Base-by-base conservation (phyloP, 2,329 filamentous ascomycete genomes). In the Colletotrichum echinochloae region DNA sequence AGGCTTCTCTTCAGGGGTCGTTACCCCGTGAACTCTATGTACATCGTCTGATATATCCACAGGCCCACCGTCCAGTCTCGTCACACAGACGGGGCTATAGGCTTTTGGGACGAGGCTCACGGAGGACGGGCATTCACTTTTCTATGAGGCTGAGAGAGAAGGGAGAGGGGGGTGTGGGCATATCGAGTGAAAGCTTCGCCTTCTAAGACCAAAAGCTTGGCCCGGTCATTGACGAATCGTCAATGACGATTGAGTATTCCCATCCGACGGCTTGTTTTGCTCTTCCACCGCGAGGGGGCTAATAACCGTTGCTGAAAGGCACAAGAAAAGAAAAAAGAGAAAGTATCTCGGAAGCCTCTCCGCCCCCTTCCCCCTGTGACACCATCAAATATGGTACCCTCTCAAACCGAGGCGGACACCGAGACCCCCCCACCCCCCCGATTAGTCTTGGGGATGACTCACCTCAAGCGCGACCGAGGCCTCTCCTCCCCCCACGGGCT, bases 1-100 rank as follows among this genome's bases (percentile, higher is more conserved):
- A 23, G 28, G 11, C 28, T 72, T 51, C n/a, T 51, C n/a, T 72
- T 49, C 44, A 51, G 28, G 30, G 33, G 16, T 7, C 28, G 4
- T 49, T 39, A 23, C n/a, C n/a, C n/a, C 44, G 35, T n/a, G 16
- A 37, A 51, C 44, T 37, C 44, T 37, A 16, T 9, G 8, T 39
- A 16, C 6, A 9, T 39, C 59, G 59, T 61, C 59, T 37, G 44
- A 61, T 51, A 8, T 51, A 23, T 35, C 30, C 9, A 18, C 49
- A 11, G 26, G 7, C 33, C 44, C 30, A 26, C n/a, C 37, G 54
- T 23, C 20, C 23, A 14, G 33, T 23, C 33, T 26, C 52, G 18
- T 49, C 28, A 23, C 44, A 20, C 16, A 26, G 23, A 26, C 9
- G 20, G 44, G 44, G n/a, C 2, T 5, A 16, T 37, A 16, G 46